Base-by-base conservation (phyloP, 805 yeast genomes). In the Nakazawaea pomicola region DNA sequence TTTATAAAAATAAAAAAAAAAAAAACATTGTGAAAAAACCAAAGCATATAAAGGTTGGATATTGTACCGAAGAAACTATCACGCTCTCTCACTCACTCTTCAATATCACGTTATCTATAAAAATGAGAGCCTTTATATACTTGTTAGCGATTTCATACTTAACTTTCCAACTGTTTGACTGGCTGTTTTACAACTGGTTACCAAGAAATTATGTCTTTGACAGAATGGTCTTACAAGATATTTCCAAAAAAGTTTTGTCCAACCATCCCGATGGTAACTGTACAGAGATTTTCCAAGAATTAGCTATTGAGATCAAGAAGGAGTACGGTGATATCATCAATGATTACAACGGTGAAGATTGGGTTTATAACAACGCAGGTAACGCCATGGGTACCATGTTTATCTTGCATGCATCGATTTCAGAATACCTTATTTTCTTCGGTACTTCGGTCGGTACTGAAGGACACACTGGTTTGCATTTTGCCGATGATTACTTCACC, bases 331-430 rank as follows among this genome's bases (percentile, higher is more conserved):
- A 77, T 6, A 57, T 73, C 50, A 75, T 91, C 62, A 86, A 86
- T 62, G 79, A 78, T 49, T 70, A 83, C 50, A 76, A 80, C 58
- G 68, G 70, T 38, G 83, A 84, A 40, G 91, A 90, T 49, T 93
- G 98, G 98, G 83, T 93, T 38, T 91, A 80, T 76, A 93, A 93
- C 74, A 88, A 87, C 54, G 99, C 99, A 3, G 99, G 99, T 41
- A 96, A 96, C 51, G 98, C 99, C 39, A 93, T 93, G 99, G 93
- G 95, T 18, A 79, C 89, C 41, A 91, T 93, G 98, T 75, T 87
- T 53, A 87, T 93, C 46, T 70, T 91, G 50, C 99, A 93, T 61
- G 97, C 98, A 9, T 93, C 98, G 7, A 70, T 93, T 53, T 71
- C 93, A 6, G 99, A 93, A 65, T 93, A 93, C 59, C 65, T 93